A percentile compares a stretch with the other conserved stretches of the same genome.
Evolutionary conservation across 2,329 filamentous ascomycete species (phyloP).

Genomic region (Claviceps spartinae): DNA sequence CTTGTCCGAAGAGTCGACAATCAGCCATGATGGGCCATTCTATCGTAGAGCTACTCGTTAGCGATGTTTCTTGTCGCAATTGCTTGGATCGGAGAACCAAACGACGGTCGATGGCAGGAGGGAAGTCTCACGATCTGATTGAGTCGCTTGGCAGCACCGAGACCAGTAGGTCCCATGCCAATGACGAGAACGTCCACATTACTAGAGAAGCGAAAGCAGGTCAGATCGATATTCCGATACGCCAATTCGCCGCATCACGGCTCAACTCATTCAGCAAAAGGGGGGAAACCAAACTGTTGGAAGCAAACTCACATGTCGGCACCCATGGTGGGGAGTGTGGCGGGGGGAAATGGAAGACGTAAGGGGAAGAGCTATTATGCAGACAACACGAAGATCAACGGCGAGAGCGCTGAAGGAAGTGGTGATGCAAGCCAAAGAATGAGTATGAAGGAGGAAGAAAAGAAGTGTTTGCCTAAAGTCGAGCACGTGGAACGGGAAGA

Average conservation of each 20-base stretch:
- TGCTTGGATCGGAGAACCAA: background rate
- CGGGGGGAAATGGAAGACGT: constrained; percentile 2
- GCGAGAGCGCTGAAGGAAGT: constrained; percentile 5
- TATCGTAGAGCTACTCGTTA: constrained; percentile 25
- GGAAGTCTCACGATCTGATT: constrained; percentile 69
- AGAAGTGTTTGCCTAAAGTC: constrained; percentile 7
- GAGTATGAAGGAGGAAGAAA: background rate
- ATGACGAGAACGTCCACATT: constrained; percentile 96
- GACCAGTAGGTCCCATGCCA: constrained; percentile 91
- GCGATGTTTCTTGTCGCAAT: constrained; percentile 9
- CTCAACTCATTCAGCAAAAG: background rate
- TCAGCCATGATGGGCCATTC: constrained; percentile 90
- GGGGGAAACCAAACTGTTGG: background rate
- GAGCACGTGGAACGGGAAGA: constrained; percentile 11
- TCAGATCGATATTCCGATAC: constrained; percentile 8
- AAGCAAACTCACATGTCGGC: constrained; percentile 23
- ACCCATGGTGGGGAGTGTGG: constrained; percentile 24
- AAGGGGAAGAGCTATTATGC: background rate
- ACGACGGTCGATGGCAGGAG: constrained; percentile 14
- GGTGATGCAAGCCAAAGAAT: constrained; percentile 4
- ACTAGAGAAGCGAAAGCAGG: constrained; percentile 31
- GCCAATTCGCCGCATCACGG: background rate
- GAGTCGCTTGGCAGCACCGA: constrained; percentile 94
- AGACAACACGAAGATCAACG: constrained; percentile 3
- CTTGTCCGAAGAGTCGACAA: constrained; percentile 81